Evolutionary conservation across 805 yeast species (phyloP).

Genomic region (Sporopachydermia lactativora): DNA sequence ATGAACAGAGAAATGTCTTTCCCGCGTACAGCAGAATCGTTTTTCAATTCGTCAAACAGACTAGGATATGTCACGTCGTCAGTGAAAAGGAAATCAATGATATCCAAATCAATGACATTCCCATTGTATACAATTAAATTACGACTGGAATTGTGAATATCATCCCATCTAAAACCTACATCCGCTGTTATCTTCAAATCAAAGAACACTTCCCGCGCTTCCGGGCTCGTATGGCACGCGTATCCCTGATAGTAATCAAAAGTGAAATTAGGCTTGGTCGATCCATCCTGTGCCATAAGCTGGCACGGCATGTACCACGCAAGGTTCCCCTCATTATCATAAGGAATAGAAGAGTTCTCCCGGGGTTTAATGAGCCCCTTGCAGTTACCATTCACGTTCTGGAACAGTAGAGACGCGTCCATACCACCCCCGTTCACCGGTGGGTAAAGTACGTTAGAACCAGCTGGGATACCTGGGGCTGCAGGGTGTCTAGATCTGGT

Average conservation of each 20-base stretch:
- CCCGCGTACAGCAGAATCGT: conserved; percentile 46
- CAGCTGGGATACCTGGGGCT: conserved; percentile 63
- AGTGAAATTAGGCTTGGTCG: conserved; percentile 51
- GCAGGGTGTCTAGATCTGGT: conserved; percentile 61
- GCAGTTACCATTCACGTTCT: conserved; percentile 87
- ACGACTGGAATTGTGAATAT: conserved; percentile 50
- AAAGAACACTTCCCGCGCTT: conserved; percentile 60
- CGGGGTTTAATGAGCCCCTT: conserved; percentile 61
- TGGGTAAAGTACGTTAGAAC: conserved; percentile 65
- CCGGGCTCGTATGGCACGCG: conserved; percentile 75
- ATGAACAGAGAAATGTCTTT: conserved; percentile 69
- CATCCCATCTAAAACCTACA: conserved; percentile 85
- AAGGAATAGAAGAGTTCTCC: conserved; percentile 57
- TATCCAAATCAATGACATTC: conserved; percentile 66
- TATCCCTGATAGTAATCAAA: conserved; percentile 58
- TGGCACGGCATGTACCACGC: conserved; percentile 98
- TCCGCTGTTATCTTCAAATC: conserved; percentile 47
- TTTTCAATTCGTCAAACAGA: conserved; percentile 48
- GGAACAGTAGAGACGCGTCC: conserved; percentile 77
- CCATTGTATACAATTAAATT: conserved; percentile 85
- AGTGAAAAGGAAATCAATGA: conserved; percentile 60
- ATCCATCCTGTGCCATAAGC: conserved; percentile 52
- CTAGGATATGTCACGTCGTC: conserved; percentile 62
- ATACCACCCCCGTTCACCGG: conserved; percentile 80
- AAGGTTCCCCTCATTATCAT: conserved; percentile 39